Conservation (phyloP, 257 asterid genomes). For the Petunia secreta region DNA sequence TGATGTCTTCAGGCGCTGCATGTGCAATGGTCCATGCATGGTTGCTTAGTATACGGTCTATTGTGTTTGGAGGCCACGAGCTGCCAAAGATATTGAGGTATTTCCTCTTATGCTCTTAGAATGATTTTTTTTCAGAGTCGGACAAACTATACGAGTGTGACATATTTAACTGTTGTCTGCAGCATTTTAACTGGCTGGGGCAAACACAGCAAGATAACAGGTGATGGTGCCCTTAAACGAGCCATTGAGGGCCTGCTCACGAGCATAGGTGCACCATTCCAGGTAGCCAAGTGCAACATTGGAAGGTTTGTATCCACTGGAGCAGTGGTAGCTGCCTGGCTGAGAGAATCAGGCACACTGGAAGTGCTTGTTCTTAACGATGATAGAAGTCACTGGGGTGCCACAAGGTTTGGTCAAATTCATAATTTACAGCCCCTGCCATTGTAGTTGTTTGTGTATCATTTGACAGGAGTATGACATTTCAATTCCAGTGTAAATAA, state of each 20-base stretch:
- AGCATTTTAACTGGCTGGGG: constrained; percentile 99
- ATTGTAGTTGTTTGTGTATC: constrained; percentile 44
- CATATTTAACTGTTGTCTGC: constrained; percentile 20
- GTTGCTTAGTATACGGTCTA: constrained; percentile 74
- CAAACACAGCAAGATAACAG: constrained; percentile 93
- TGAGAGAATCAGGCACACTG: constrained; percentile 80
- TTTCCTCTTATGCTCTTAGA: neutral
- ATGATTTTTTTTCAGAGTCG: neutral
- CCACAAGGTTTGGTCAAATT: constrained; percentile 37
- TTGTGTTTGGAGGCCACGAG: constrained; percentile 83
- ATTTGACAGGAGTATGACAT: constrained; percentile 16
- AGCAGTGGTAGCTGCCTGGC: constrained; percentile 77
- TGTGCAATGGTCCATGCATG: constrained; percentile 96
- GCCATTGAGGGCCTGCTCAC: constrained; percentile 69
- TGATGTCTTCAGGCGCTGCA: constrained; percentile 97
- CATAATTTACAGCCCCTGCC: constrained; percentile 51
- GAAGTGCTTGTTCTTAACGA: constrained; percentile 80
- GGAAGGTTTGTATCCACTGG: constrained; percentile 87
- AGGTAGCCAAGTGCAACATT: constrained; percentile 74
- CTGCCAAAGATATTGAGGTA: constrained; percentile 77
- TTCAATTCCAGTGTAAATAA: constrained; percentile 20
- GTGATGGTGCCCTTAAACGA: constrained; percentile 82
- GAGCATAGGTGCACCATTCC: constrained; percentile 88
- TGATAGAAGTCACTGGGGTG: constrained; percentile 46
- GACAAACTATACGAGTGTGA: neutral